A percentile compares a stretch with the other conserved stretches of the same genome.
Conservation (phyloP, 495 filamentous ascomycete species). For the Durotheca rogersii region DNA sequence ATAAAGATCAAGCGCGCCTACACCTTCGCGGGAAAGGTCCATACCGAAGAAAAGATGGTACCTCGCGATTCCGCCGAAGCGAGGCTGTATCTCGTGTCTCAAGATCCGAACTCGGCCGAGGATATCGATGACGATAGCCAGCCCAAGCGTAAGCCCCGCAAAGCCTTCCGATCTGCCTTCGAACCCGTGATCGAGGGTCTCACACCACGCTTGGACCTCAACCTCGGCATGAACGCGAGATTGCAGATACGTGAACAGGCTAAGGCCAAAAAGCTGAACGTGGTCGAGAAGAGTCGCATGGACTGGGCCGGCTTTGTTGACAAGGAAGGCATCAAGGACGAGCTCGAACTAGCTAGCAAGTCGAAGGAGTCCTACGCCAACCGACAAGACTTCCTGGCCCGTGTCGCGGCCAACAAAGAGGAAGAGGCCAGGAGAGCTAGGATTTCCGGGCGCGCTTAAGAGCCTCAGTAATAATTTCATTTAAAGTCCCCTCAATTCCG, state of each 20-base stretch:
- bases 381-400: constrained; percentile 84
- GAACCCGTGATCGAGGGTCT: constrained; percentile 64
- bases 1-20: constrained; percentile 87
- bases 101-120: constrained; percentile 40
- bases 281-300: constrained; percentile 89
- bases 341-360: constrained; percentile 80
- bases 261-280: constrained; percentile 83
- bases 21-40: constrained; percentile 84
- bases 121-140: constrained; percentile 32
- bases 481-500: not conserved
- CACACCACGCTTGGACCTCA: constrained; percentile 49
- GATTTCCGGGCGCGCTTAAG: constrained; percentile 51
- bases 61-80: constrained; percentile 79
- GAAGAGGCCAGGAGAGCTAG: constrained; percentile 68
- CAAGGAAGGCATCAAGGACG: constrained; percentile 85
- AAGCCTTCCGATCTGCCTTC: constrained; percentile 74
- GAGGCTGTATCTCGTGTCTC: constrained; percentile 66
- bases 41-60: constrained; percentile 80
- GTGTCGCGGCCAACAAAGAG: constrained; percentile 74
- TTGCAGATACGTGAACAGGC: constrained; percentile 46
- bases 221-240: constrained; percentile 47
- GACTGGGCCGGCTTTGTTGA: constrained; percentile 97
- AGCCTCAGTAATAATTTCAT: not conserved
- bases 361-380: constrained; percentile 79
- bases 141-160: constrained; percentile 61